Conservation (phyloP, 2,329 filamentous ascomycete species). For the Aspergillus terreus region DNA sequence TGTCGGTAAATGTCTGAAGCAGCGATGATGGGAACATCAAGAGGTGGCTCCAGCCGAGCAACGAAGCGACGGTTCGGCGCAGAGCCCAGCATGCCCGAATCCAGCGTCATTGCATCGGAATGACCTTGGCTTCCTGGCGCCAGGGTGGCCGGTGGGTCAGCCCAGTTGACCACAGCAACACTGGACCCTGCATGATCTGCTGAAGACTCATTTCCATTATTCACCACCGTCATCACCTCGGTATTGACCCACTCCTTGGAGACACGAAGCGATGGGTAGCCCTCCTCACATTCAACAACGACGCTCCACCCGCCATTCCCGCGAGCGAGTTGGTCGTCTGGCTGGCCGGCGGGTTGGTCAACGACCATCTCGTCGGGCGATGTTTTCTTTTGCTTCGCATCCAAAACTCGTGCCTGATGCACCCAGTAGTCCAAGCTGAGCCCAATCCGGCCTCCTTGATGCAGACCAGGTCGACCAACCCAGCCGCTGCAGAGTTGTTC, state of each 20-base stretch:
- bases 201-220: conserved; percentile 22
- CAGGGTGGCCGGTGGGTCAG: conserved; percentile 37
- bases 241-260: conserved; percentile 42
- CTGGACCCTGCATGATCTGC: conserved; percentile 20
- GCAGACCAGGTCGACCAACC: conserved; percentile 41
- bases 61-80: conserved; percentile 44
- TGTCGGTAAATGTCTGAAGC: conserved; percentile 41
- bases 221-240: conserved; percentile 29
- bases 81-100: conserved; percentile 33
- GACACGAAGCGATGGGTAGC: conserved; percentile 41
- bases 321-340: conserved; percentile 16
- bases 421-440: conserved; percentile 43
- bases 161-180: conserved; percentile 34
- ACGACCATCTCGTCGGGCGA: conserved; percentile 32
- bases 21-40: conserved; percentile 41
- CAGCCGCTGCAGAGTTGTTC: conserved; percentile 40
- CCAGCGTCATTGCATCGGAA: conserved; percentile 34
- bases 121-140: conserved; percentile 29
- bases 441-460: conserved; percentile 37
- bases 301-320: conserved; percentile 31
- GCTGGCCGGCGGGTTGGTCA: conserved; percentile 22
- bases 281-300: conserved; percentile 43
- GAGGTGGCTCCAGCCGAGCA: conserved; percentile 39
- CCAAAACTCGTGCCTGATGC: conserved; percentile 31
- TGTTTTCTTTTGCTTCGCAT: conserved; percentile 23